phyloP scores from a whole-genome alignment of 2,329 filamentous ascomycete genomes.

The Venturia effusa region DNA sequence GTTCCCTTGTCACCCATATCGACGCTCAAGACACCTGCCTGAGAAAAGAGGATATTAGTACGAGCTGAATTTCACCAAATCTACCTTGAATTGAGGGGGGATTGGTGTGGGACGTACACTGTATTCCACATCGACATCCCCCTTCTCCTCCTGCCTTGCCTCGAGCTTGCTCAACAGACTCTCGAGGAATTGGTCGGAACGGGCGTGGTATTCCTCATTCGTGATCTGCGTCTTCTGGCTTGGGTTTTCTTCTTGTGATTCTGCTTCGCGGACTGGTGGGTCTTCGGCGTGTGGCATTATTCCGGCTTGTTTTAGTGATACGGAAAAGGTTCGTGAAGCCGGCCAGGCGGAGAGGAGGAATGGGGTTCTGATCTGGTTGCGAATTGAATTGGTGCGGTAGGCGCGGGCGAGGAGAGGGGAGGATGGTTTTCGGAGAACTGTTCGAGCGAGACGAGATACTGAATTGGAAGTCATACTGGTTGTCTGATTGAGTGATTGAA shows the following conservation, averaged over 20 bases:
- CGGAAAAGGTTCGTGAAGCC: background rate
- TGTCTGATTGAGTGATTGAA: background rate
- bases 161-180: conserved; percentile 52
- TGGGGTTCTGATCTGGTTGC: background rate
- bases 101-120: conserved; percentile 52
- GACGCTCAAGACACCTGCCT: conserved; percentile 82
- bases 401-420: background rate
- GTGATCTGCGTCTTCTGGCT: conserved; percentile 53
- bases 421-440: conserved; percentile 4
- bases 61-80: too few relatives aligned
- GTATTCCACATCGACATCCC: conserved; percentile 81
- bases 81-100: too few relatives aligned
- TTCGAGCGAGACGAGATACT: conserved; percentile 1
- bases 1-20: conserved; percentile 58
- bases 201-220: conserved; percentile 62
- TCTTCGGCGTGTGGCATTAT: conserved; percentile 21
- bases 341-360: background rate
- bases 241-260: conserved; percentile 16
- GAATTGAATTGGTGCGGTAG: background rate
- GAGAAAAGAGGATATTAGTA: conserved; percentile 11
- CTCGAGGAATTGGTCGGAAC: conserved; percentile 66
- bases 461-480: conserved; percentile 9
- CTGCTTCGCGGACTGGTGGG: conserved; percentile 25
- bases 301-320: conserved; percentile 4
- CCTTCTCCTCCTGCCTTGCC: conserved; percentile 57